A percentile compares a stretch with the other conserved stretches of the same genome.
Evolutionary conservation across 345 rosid species (phyloP).

Genomic region (Trapa incisa): DNA sequence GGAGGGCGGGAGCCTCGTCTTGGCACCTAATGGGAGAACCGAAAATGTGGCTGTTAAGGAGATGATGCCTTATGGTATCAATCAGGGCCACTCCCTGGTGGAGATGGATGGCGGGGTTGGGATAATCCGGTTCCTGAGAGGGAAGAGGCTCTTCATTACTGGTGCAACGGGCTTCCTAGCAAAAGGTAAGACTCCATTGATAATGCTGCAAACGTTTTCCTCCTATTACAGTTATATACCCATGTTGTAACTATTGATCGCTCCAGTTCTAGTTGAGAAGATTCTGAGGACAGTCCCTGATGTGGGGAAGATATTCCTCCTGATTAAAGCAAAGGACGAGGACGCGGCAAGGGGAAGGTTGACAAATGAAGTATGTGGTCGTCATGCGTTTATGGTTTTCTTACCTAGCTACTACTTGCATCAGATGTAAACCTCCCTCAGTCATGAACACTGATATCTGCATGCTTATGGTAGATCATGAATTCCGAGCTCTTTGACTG

Average conservation of each 20-base stretch:
- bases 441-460: neutral
- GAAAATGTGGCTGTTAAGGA: conserved; percentile 38
- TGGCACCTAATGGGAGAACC: conserved; percentile 44
- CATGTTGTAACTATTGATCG: neutral
- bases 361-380: conserved; percentile 49
- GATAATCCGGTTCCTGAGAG: conserved; percentile 65
- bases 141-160: conserved; percentile 60
- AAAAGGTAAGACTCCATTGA: conserved; percentile 33
- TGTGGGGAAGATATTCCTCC: conserved; percentile 67
- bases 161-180: conserved; percentile 93
- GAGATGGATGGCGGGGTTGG: conserved; percentile 77
- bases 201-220: no score
- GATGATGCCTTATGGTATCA: conserved; percentile 38
- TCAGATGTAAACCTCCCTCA: neutral
- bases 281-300: conserved; percentile 71
- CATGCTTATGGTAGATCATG: conserved; percentile 35
- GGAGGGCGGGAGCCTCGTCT: conserved; percentile 48
- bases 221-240: neutral
- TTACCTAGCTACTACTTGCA: neutral
- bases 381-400: neutral
- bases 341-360: conserved; percentile 69
- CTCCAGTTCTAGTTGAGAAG: conserved; percentile 77
- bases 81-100: conserved; percentile 23
- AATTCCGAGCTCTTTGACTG: conserved; percentile 68
- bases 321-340: conserved; percentile 66